phyloP scores from a whole-genome alignment of 208 protist genomes.

The Trypanosoma melophagium region DNA sequence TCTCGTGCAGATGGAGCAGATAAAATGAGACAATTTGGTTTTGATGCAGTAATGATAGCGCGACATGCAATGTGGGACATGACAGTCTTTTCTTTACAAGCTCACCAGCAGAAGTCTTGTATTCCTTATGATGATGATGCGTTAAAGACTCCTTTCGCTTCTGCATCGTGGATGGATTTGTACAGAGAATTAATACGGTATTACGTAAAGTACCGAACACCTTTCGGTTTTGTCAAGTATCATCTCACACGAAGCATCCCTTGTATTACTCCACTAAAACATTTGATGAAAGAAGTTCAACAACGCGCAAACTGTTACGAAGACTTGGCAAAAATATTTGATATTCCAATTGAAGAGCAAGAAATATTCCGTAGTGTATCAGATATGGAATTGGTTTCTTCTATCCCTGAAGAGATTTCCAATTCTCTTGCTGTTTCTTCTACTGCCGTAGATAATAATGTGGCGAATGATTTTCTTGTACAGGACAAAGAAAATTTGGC shows the following conservation, averaged over 20 bases:
- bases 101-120: not conserved
- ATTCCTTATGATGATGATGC: not conserved
- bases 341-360: slow-evolving; percentile 33
- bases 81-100: slow-evolving; percentile 67
- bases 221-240: slow-evolving; percentile 88
- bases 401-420: slow-evolving; percentile 7
- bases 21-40: slow-evolving; percentile 59
- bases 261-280: slow-evolving; percentile 54
- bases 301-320: slow-evolving; percentile 50
- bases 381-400: slow-evolving; percentile 36
- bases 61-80: slow-evolving; percentile 94
- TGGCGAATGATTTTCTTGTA: not conserved
- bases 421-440: not conserved
- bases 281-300: slow-evolving; percentile 64
- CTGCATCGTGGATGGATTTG: slow-evolving; percentile 28
- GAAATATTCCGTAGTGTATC: slow-evolving; percentile 26
- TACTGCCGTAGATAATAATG: not conserved
- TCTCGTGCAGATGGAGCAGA: slow-evolving; percentile 44
- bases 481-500: not conserved
- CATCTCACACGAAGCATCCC: slow-evolving; percentile 81
- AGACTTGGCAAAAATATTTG: slow-evolving; percentile 66
- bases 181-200: slow-evolving; percentile 50
- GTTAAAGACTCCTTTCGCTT: slow-evolving; percentile 4
- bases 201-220: slow-evolving; percentile 56
- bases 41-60: slow-evolving; percentile 93